Percentiles rank a stretch among this genome's conserved stretches.
Conservation (phyloP, 371 early-diverging fungal genomes). For the Dinochytrium kinnereticum region DNA sequence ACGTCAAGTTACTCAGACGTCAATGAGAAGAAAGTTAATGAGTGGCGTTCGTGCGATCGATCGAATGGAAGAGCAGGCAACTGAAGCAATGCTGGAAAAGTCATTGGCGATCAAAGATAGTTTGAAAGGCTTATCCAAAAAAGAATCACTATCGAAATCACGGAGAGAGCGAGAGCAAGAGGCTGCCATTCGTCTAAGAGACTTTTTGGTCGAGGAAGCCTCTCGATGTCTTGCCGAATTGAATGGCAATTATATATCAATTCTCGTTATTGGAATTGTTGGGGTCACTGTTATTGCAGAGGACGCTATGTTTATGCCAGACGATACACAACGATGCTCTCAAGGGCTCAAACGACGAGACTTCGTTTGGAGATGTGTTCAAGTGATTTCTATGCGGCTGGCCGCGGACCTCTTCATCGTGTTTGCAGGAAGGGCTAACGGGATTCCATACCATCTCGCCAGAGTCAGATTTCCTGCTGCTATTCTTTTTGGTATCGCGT, state of each 20-base stretch:
- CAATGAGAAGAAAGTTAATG: too few relatives aligned
- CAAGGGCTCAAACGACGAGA: neutral
- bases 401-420: neutral
- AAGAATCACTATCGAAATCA: too few relatives aligned
- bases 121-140: too few relatives aligned
- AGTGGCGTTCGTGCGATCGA: too few relatives aligned
- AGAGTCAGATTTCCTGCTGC: neutral
- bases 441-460: slow-evolving; percentile 5
- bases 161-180: too few relatives aligned
- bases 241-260: neutral
- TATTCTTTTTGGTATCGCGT: neutral
- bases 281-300: neutral
- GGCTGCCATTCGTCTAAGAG: neutral
- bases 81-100: too few relatives aligned
- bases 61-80: too few relatives aligned
- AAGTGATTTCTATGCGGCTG: neutral
- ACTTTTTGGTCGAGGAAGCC: neutral
- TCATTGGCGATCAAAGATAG: too few relatives aligned
- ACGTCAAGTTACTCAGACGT: too few relatives aligned
- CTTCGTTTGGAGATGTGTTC: neutral
- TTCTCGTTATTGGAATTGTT: neutral
- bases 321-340: neutral
- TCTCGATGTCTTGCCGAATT: neutral
- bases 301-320: neutral
- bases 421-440: neutral